Conservation (phyloP, 2,329 filamentous ascomycete genomes). For the Aspergillus melleus region DNA sequence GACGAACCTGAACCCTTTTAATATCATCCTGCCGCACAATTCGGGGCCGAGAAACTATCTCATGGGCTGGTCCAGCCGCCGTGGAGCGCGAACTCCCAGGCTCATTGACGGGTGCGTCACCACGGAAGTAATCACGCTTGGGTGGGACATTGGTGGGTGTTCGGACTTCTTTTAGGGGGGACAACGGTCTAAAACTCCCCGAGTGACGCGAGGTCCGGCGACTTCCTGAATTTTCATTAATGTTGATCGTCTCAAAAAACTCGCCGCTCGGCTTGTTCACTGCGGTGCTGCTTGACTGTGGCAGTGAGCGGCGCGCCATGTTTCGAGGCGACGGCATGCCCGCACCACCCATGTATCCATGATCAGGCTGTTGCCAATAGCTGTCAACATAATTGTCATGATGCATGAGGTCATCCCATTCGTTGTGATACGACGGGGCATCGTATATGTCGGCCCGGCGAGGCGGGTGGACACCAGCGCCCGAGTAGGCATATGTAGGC, state of each 20-base stretch:
- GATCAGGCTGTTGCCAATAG: slow-evolving; percentile 14
- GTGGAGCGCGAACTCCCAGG: slow-evolving; percentile 21
- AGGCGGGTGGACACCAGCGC: slow-evolving; percentile 9
- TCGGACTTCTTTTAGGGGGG: slow-evolving; percentile 22
- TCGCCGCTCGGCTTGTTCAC: slow-evolving; percentile 15
- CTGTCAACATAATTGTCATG: slow-evolving; percentile 16
- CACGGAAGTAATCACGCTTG: slow-evolving; percentile 5
- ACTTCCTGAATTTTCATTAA: slow-evolving; percentile 24
- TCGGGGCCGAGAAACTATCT: slow-evolving; percentile 35
- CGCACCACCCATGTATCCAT: slow-evolving; percentile 7
- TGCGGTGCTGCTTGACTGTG: slow-evolving; percentile 7
- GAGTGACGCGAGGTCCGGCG: slow-evolving; percentile 22
- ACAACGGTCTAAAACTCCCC: slow-evolving; percentile 20
- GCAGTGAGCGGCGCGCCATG: slow-evolving; percentile 9
- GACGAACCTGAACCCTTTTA: slow-evolving; percentile 32
- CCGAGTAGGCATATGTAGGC: slow-evolving; percentile 11
- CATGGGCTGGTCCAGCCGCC: slow-evolving; percentile 25
- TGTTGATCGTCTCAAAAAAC: slow-evolving; percentile 30
- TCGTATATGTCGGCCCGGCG: slow-evolving; percentile 7
- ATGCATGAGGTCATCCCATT: slow-evolving; percentile 5
- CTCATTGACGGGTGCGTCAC: slow-evolving; percentile 16
- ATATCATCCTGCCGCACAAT: slow-evolving; percentile 34
- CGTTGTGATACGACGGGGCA: neutral
- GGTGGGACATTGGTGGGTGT: slow-evolving; percentile 17
- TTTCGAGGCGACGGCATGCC: slow-evolving; percentile 16